Evolutionary conservation across 1,139 yeast genomes (phyloP).

Genomic region (Pneumocystis sp.): DNA sequence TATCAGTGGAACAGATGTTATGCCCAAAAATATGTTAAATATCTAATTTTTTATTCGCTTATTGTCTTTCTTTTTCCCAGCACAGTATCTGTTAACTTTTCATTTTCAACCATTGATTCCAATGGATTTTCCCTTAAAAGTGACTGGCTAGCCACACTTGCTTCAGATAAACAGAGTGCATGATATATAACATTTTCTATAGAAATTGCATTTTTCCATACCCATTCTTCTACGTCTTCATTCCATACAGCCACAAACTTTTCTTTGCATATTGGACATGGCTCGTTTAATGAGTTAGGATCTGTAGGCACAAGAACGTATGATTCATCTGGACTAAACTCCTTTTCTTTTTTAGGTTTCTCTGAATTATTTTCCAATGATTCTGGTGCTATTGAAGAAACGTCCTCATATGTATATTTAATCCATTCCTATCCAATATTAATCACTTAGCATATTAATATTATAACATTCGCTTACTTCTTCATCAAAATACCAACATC

Average conservation of each 20-base stretch:
- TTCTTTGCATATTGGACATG: constrained; percentile 83
- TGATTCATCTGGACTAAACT: constrained; percentile 12
- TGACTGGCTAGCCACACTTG: constrained; percentile 23
- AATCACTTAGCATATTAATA: not conserved
- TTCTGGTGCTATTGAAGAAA: constrained; percentile 1
- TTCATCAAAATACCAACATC: constrained; percentile 72
- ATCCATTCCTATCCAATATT: constrained; percentile 11
- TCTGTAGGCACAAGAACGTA: constrained; percentile 48
- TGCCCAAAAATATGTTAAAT: not conserved
- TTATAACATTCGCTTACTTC: constrained; percentile 16
- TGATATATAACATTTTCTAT: constrained; percentile 66
- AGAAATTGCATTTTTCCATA: constrained; percentile 69
- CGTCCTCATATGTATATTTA: constrained; percentile 16
- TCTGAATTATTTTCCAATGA: constrained; percentile 6
- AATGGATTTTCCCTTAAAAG: not conserved
- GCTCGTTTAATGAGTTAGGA: constrained; percentile 49
- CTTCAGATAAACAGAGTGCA: constrained; percentile 65
- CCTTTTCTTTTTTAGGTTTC: constrained; percentile 7
- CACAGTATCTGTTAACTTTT: not conserved
- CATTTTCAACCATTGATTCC: not conserved
- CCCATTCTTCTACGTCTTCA: constrained; percentile 90
- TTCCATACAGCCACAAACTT: constrained; percentile 64
- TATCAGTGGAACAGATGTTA: not conserved
- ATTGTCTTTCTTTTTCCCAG: not conserved
- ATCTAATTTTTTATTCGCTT: not conserved